Evolutionary conservation across 1,284 basidiomycete genomes (phyloP), one percentile per base, ranked within the genome.

Genomic region (Ustilago trichophora): DNA sequence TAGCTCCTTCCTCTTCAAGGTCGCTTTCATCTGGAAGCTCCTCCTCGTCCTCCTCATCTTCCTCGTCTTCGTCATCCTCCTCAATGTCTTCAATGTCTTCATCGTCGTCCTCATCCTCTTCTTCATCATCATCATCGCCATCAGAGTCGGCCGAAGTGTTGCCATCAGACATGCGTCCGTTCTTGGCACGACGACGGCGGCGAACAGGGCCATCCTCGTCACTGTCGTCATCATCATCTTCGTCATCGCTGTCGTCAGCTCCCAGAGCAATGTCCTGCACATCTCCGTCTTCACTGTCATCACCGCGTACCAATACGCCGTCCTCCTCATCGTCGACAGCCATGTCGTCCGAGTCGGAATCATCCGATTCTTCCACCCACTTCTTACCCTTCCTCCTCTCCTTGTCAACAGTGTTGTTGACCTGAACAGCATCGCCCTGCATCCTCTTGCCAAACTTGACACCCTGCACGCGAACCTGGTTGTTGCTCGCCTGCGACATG

Each of bases 231-330:
- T 65, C 60, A 13, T 63, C 62, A 9, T 65, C 64, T 18, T 69
- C 72, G 12, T 72, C 64, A 8, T 70, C 65, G 13, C 48, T 51
- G 46, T 71, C 66, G 3, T 66, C 57, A 38, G 54, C 66, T 21
- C 68, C 69, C 6, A 76, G 69, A 3, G 72, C 72, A 34, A 76
- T 70, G 26, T 76, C 72, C 19, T 76, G 72, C 13, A 76, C 59
- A 29, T 74, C 72, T 16, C 64, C 71, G 15, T 73, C 71, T 13
- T 75, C 72, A 16, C 55, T 58, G 11, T 65, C 55, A 6, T 71
- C 70, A 11, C 53, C 62, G 3, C 66, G 59, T 0, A 69, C 59
- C 2, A 69, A 33, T 29, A 69, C 42, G 31, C 62, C 70, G 13
- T 63, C 55, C 4, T 53, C 60, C 10, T 35, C 60, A 19, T n/a